Conservation (phyloP, 108 stramenopile genomes). For the Cyclotella baltica region DNA sequence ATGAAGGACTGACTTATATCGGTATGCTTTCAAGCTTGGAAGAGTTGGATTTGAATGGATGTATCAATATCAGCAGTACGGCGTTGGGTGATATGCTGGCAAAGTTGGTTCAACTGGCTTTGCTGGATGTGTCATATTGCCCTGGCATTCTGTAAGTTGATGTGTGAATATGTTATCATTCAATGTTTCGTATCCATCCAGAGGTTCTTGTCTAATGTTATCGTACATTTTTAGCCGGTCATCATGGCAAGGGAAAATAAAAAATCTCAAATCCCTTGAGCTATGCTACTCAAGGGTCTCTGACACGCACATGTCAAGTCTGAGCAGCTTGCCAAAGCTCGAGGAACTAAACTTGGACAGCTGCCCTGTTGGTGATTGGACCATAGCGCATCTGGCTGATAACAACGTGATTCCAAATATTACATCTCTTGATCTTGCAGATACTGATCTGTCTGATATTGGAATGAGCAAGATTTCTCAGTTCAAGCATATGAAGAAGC, state of each 20-base stretch:
- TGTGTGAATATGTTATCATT: neutral
- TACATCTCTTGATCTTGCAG: slow-evolving; percentile 72
- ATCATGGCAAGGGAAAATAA: slow-evolving; percentile 90
- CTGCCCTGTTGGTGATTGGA: slow-evolving; percentile 75
- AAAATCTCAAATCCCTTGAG: slow-evolving; percentile 67
- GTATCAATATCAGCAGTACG: slow-evolving; percentile 63
- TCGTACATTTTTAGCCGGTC: slow-evolving; percentile 52
- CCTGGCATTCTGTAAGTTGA: slow-evolving; percentile 75
- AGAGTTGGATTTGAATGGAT: slow-evolving; percentile 84
- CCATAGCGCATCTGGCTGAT: slow-evolving; percentile 81
- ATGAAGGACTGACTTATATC: slow-evolving; percentile 62
- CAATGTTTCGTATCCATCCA: neutral
- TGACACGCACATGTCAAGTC: slow-evolving; percentile 69
- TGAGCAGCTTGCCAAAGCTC: slow-evolving; percentile 64
- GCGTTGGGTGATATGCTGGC: slow-evolving; percentile 64
- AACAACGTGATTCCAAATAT: slow-evolving; percentile 83
- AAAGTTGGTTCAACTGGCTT: slow-evolving; percentile 50
- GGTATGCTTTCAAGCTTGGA: slow-evolving; percentile 56
- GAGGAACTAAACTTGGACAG: slow-evolving; percentile 87
- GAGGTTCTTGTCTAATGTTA: slow-evolving; percentile 11
- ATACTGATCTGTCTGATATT: slow-evolving; percentile 81
- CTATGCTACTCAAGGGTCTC: slow-evolving; percentile 78
- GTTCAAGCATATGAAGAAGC: slow-evolving; percentile 65
- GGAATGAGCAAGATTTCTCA: slow-evolving; percentile 82
- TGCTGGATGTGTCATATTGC: slow-evolving; percentile 72